Percentiles rank a stretch among this genome's conserved stretches.
These are phyloP conservation scores for Cyclotella cryptica DNA, from an alignment of 108 stramenopile genomes.

Conservation along the genomic window DNA sequence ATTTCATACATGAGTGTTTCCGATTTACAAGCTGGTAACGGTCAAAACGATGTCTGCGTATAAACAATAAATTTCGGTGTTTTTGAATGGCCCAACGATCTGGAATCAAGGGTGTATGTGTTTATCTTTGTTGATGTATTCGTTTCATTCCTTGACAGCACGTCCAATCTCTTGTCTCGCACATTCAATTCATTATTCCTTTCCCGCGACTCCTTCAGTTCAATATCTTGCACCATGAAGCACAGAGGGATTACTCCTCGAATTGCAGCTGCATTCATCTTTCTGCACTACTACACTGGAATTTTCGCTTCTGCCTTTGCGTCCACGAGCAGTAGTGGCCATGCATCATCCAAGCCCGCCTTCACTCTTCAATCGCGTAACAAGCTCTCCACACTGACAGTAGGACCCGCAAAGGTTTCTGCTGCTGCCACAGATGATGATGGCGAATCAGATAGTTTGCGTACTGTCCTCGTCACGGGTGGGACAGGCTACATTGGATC, in stretches of 20 bases:
- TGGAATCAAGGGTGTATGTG: too few relatives aligned
- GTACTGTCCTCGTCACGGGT: conserved; percentile 96
- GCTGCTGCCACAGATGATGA: neutral
- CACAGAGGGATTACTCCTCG: neutral
- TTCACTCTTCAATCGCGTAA: neutral
- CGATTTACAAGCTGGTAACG: too few relatives aligned
- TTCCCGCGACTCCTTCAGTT: neutral
- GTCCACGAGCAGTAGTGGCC: neutral
- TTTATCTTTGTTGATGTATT: too few relatives aligned
- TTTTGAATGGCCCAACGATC: too few relatives aligned
- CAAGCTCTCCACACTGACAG: neutral
- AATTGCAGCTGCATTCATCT: neutral
- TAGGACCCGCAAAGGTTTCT: neutral
- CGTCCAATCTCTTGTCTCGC: too few relatives aligned
- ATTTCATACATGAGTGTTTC: too few relatives aligned
- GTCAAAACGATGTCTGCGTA: too few relatives aligned
- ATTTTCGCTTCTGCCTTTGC: conserved; percentile 3
- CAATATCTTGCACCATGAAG: neutral
- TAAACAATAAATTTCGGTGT: too few relatives aligned
- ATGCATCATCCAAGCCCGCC: neutral
- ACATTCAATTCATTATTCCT: neutral
- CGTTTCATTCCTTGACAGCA: too few relatives aligned
- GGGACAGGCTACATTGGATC: conserved; percentile 99
- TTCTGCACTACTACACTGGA: conserved; percentile 6
- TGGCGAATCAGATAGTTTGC: neutral